Conservation (phyloP, 139 green algal species). For the Auxenochlorella pyrenoidosa region DNA sequence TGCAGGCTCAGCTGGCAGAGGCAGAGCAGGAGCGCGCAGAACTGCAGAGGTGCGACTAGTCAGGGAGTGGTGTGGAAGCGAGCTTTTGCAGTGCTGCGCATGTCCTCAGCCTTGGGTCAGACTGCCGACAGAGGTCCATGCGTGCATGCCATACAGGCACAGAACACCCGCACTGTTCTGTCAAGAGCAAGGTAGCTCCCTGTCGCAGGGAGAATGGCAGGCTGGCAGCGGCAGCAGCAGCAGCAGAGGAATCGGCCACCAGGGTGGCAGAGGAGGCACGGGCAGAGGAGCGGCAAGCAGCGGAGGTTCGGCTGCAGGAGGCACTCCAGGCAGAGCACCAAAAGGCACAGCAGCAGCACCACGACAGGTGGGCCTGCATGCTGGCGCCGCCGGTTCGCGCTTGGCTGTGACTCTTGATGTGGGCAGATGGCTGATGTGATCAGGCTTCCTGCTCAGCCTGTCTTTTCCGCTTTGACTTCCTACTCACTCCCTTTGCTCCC, state of each 20-base stretch:
- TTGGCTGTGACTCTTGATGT: neutral
- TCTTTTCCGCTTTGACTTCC: too few species aligned
- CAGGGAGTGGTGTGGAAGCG: too few species aligned
- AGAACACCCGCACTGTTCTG: too few species aligned
- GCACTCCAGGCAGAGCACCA: neutral
- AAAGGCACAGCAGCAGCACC: neutral
- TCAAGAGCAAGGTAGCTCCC: neutral
- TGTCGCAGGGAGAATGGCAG: constrained; percentile 25
- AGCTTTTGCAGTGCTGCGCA: too few species aligned
- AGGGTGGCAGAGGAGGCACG: neutral
- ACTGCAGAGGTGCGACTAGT: constrained; percentile 14
- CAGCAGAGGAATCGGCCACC: neutral
- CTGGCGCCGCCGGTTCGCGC: neutral
- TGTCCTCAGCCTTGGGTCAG: too few species aligned
- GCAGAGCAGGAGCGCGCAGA: neutral
- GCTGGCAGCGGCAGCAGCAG: neutral
- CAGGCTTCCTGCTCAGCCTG: too few species aligned
- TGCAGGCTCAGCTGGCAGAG: constrained; percentile 7
- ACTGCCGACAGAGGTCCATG: neutral
- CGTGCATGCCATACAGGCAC: too few species aligned
- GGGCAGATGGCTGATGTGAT: too few species aligned
- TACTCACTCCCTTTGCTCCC: neutral
- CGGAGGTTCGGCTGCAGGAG: neutral
- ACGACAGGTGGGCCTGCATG: neutral
- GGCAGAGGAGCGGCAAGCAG: constrained; percentile 10